Percentiles rank a stretch among this genome's conserved stretches.
Evolutionary conservation across 2,329 filamentous ascomycete species (phyloP).

Genomic region (Penicillium sclerotigenum): DNA sequence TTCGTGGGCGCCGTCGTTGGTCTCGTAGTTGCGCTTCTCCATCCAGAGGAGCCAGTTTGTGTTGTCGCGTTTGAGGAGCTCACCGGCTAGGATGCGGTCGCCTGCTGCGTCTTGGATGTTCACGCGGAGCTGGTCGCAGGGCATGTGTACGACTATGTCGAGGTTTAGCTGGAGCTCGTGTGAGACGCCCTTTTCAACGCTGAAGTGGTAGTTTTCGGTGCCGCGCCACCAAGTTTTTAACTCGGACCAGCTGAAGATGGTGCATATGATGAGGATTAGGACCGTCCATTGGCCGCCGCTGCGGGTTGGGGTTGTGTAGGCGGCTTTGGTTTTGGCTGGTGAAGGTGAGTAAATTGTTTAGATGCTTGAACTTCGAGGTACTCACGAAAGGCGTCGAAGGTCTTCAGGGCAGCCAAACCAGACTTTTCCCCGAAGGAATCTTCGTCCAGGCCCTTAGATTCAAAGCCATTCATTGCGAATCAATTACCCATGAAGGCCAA

Average conservation of each 20-base stretch:
- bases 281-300: conserved; percentile 94
- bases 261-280: conserved; percentile 70
- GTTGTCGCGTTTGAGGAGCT: conserved; percentile 68
- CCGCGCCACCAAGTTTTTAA: conserved; percentile 79
- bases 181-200: conserved; percentile 86
- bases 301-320: conserved; percentile 79
- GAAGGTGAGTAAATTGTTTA: not conserved
- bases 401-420: conserved; percentile 60
- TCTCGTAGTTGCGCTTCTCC: conserved; percentile 59
- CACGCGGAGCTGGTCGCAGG: conserved; percentile 81
- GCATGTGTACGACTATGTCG: conserved; percentile 88
- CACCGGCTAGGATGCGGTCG: conserved; percentile 81
- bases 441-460: conserved; percentile 68
- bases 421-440: conserved; percentile 73
- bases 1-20: conserved; percentile 56
- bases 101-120: conserved; percentile 96
- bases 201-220: conserved; percentile 81
- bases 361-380: conserved; percentile 19
- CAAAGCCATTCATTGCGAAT: conserved; percentile 72
- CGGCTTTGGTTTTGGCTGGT: conserved; percentile 88
- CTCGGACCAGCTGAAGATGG: conserved; percentile 74
- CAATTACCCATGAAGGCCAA: conserved; percentile 26
- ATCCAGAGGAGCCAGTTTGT: conserved; percentile 84
- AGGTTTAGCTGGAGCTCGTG: conserved; percentile 91
- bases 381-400: conserved; percentile 97